These are phyloP conservation scores for Claviceps pusilla DNA, from an alignment of 2,329 filamentous ascomycete species.

Conservation along the genomic window DNA sequence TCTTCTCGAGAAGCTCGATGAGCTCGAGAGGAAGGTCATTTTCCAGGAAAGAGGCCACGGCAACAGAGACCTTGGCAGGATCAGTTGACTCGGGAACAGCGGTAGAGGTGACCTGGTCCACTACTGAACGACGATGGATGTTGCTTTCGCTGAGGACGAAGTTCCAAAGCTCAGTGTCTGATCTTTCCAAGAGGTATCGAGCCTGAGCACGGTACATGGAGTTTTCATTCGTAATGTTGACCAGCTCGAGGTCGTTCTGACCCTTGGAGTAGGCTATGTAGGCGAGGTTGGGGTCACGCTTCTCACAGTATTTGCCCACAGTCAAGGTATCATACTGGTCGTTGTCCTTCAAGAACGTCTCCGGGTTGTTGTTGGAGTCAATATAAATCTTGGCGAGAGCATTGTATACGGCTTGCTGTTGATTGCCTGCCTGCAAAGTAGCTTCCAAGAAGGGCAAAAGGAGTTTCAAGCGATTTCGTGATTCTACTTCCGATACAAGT, in stretches of 20 bases:
- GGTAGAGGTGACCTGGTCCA: constrained; percentile 92
- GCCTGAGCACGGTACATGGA: constrained; percentile 99
- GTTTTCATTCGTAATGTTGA: constrained; percentile 97
- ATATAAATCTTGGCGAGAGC: constrained; percentile 99
- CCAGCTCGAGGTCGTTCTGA: constrained; percentile 90
- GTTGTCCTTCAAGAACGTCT: constrained; percentile 95
- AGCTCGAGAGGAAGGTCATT: constrained; percentile 85
- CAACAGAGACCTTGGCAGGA: constrained; percentile 85
- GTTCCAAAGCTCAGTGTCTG: constrained; percentile 79
- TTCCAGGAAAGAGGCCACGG: constrained; percentile 82
- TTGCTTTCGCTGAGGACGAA: constrained; percentile 96
- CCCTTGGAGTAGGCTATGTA: constrained; percentile 94
- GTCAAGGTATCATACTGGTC: constrained; percentile 85
- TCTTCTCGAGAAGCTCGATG: constrained; percentile 97
- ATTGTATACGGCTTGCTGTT: constrained; percentile 93
- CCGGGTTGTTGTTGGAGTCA: constrained; percentile 93
- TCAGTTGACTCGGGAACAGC: constrained; percentile 87
- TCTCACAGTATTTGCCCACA: constrained; percentile 97
- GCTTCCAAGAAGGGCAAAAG: constrained; percentile 91
- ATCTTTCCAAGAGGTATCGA: constrained; percentile 81
- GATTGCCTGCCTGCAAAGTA: constrained; percentile 75
- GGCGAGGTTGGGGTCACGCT: constrained; percentile 88
- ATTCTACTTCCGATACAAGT: constrained; percentile 87
- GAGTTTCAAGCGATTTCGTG: constrained; percentile 86
- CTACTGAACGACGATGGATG: constrained; percentile 78